A percentile compares a stretch with the other conserved stretches of the same genome.
Evolutionary conservation across 83 land plant genomes (phyloP).

Genomic region (Picea abies): DNA sequence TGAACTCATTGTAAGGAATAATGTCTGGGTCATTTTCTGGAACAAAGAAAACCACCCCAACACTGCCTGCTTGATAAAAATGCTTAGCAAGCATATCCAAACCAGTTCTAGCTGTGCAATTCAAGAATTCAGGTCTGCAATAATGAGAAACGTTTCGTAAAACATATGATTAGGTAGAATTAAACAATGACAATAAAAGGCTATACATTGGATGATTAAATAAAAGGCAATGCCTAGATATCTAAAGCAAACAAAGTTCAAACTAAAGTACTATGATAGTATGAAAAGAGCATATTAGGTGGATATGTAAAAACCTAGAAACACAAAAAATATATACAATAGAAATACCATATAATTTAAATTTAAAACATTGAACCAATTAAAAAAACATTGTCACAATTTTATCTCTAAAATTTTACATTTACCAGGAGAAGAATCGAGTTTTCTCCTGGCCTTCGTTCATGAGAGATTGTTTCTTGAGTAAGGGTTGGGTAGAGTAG

Average conservation of each 20-base stretch:
- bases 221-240: not conserved
- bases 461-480: not conserved
- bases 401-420: not conserved
- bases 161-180: not conserved
- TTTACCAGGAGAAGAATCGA: not conserved
- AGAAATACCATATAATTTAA: too few relatives aligned
- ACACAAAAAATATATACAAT: too few relatives aligned
- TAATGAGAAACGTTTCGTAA: not conserved
- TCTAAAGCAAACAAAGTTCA: not conserved
- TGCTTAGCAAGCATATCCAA: constrained; percentile 88
- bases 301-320: not conserved
- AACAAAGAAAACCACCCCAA: constrained; percentile 77
- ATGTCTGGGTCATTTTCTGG: constrained; percentile 73
- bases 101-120: constrained; percentile 86
- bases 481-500: not conserved
- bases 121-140: constrained; percentile 78
- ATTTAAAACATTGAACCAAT: too few relatives aligned
- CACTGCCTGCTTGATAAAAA: constrained; percentile 59
- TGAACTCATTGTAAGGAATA: constrained; percentile 71
- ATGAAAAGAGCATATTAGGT: not conserved
- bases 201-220: not conserved
- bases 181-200: not conserved
- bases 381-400: not conserved
- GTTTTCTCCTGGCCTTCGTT: not conserved
- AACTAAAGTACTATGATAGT: not conserved